phyloP scores from a whole-genome alignment of 805 yeast species.

The Saturnispora mendoncae region DNA sequence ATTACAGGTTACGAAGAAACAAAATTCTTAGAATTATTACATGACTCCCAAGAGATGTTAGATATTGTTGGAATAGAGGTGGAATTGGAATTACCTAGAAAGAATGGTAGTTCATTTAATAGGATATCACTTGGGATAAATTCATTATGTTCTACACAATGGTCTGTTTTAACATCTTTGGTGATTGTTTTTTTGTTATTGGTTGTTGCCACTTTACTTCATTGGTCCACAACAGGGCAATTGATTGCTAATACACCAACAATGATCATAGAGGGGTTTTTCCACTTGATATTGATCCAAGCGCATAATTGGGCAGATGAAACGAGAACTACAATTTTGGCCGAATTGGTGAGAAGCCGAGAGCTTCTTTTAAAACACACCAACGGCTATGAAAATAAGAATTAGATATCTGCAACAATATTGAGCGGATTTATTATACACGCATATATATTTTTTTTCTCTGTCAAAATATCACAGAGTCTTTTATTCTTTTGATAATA shows the following conservation, averaged over 20 bases:
- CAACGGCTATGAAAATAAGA: no score
- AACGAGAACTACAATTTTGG: constrained; percentile 10
- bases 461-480: no score
- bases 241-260: constrained; percentile 35
- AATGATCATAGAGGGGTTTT: constrained; percentile 37
- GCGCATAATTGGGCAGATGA: constrained; percentile 29
- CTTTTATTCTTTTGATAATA: neutral
- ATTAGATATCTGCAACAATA: no score
- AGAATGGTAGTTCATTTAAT: constrained; percentile 1
- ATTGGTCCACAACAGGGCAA: constrained; percentile 35
- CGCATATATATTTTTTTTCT: no score
- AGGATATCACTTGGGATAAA: constrained; percentile 22
- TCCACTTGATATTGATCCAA: constrained; percentile 30
- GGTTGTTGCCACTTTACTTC: constrained; percentile 27
- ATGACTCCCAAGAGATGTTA: constrained; percentile 28
- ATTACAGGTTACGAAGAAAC: constrained; percentile 17
- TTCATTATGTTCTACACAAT: constrained; percentile 26
- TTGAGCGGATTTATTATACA: no score
- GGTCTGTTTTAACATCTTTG: constrained; percentile 27
- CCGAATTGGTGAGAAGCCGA: constrained; percentile 13
- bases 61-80: constrained; percentile 21
- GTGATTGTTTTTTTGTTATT: constrained; percentile 26
- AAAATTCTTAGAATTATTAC: constrained; percentile 23
- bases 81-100: constrained; percentile 10
- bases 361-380: neutral